Conservation (phyloP, 495 filamentous ascomycete genomes). For the Lindgomyces ingoldianus region DNA sequence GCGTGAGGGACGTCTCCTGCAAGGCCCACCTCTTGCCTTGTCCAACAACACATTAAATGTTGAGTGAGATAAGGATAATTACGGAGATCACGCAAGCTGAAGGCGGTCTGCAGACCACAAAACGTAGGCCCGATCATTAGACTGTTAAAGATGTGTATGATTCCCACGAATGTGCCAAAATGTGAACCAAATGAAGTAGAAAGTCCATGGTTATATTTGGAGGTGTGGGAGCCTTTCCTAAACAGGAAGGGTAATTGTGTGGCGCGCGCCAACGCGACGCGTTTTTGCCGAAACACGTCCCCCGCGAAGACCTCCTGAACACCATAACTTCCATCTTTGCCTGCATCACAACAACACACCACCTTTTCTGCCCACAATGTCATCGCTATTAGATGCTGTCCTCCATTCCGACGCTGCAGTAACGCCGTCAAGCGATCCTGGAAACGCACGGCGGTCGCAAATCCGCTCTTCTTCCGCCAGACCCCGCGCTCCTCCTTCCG, state of each 20-base stretch:
- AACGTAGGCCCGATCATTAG: not conserved
- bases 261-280: not conserved
- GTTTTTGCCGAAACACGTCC: not conserved
- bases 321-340: not conserved
- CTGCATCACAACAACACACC: slow-evolving; percentile 14
- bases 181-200: not conserved
- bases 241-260: not conserved
- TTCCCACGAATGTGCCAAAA: not conserved
- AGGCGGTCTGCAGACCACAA: not conserved
- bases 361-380: slow-evolving; percentile 36
- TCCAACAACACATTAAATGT: not conserved
- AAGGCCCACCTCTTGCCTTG: not conserved
- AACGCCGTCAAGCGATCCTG: slow-evolving; percentile 41
- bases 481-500: slow-evolving; percentile 65
- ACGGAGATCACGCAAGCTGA: not conserved
- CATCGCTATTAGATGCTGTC: slow-evolving; percentile 41
- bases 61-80: not conserved
- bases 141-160: not conserved
- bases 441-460: slow-evolving; percentile 33
- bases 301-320: not conserved
- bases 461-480: slow-evolving; percentile 55
- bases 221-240: not conserved
- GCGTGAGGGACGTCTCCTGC: not conserved
- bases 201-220: too few relatives aligned
- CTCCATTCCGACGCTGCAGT: slow-evolving; percentile 40